These are phyloP conservation scores for Ananas comosus DNA, from an alignment of 176 grass and related monocot species.

Conservation along the genomic window DNA sequence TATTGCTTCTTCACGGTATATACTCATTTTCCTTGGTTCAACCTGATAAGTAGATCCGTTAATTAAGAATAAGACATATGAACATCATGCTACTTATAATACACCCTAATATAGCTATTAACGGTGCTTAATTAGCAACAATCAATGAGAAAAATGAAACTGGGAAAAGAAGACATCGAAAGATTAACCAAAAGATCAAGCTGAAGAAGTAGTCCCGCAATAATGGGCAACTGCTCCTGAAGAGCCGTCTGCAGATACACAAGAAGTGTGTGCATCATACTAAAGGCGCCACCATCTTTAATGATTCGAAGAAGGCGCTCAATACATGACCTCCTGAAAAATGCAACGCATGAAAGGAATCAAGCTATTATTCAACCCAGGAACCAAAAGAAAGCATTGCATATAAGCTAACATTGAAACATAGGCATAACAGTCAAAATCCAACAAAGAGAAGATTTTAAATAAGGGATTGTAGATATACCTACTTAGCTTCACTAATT, in stretches of 20 bases:
- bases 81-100: not conserved
- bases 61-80: not conserved
- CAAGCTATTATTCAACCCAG: not conserved
- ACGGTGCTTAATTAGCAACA: not conserved
- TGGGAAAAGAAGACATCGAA: not conserved
- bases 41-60: conserved; percentile 14
- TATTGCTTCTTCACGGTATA: conserved; percentile 59
- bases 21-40: conserved; percentile 63
- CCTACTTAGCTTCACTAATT: conserved; percentile 52
- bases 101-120: not conserved
- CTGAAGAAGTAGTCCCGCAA: conserved; percentile 62
- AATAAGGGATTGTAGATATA: not conserved
- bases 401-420: not conserved
- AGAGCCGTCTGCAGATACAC: conserved; percentile 45
- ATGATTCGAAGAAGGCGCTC: conserved; percentile 40
- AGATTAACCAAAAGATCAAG: conserved; percentile 44
- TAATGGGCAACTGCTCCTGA: conserved; percentile 38
- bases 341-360: not conserved
- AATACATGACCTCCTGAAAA: conserved; percentile 27
- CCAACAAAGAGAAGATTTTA: not conserved
- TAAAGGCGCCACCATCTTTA: conserved; percentile 40
- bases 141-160: not conserved
- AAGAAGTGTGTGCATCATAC: conserved; percentile 62
- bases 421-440: not conserved
- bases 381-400: not conserved